A percentile compares a stretch with the other conserved stretches of the same genome.
These are phyloP conservation scores for Exophiala bonariae DNA, from an alignment of 2,329 filamentous ascomycete genomes.

Conservation along the genomic window DNA sequence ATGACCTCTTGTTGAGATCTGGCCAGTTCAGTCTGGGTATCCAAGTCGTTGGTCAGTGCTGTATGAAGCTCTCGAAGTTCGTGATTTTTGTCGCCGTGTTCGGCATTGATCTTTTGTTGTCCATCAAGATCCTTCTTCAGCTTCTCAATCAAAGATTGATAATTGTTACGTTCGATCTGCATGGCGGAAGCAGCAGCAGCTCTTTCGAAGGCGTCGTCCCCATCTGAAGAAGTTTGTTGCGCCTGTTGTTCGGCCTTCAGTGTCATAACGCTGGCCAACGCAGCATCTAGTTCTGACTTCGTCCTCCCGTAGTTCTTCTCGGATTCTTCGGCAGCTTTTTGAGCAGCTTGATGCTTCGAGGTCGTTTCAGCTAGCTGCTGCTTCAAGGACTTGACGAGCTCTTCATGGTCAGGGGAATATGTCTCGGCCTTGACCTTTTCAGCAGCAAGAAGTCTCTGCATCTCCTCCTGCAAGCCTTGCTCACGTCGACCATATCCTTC, in stretches of 20 bases:
- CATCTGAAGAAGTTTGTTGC: slow-evolving; percentile 31
- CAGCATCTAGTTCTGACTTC: slow-evolving; percentile 71
- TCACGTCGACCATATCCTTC: slow-evolving; percentile 73
- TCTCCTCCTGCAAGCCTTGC: slow-evolving; percentile 69
- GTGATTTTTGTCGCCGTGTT: slow-evolving; percentile 67
- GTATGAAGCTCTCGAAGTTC: slow-evolving; percentile 73
- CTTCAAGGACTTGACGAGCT: slow-evolving; percentile 55
- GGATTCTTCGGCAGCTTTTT: slow-evolving; percentile 69
- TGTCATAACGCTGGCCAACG: slow-evolving; percentile 55
- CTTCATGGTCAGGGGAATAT: slow-evolving; percentile 49
- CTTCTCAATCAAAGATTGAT: slow-evolving; percentile 60
- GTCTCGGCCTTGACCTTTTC: slow-evolving; percentile 43
- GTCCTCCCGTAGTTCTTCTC: slow-evolving; percentile 72
- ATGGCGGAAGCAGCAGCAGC: slow-evolving; percentile 46
- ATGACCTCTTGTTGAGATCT: slow-evolving; percentile 56
- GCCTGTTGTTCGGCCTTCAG: slow-evolving; percentile 39
- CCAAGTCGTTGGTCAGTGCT: slow-evolving; percentile 65
- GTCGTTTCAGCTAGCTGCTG: slow-evolving; percentile 74
- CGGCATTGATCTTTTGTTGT: slow-evolving; percentile 72
- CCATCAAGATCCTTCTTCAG: slow-evolving; percentile 76
- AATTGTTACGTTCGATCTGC: slow-evolving; percentile 54
- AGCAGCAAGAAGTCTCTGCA: slow-evolving; percentile 62
- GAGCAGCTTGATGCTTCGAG: slow-evolving; percentile 68
- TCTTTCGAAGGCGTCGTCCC: slow-evolving; percentile 20
- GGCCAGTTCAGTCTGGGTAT: slow-evolving; percentile 63